These are phyloP conservation scores for Tephrocybe sp. DNA, from an alignment of 768 basidiomycete species.

Conservation along the genomic window DNA sequence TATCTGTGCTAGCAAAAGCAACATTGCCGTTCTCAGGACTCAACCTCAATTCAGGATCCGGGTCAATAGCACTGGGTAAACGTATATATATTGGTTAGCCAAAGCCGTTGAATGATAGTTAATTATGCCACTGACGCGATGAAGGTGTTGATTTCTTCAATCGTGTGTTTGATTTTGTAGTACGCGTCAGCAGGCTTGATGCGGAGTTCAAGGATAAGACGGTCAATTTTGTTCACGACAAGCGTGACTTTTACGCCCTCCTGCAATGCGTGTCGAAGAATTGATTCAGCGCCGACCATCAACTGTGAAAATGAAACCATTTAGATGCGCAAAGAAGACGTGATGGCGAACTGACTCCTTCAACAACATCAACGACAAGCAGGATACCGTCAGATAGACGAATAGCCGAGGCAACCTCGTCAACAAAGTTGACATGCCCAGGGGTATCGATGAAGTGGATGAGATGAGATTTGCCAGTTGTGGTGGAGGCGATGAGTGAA, in stretches of 20 bases:
- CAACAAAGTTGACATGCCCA: conserved; percentile 98
- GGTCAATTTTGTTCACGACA: conserved; percentile 96
- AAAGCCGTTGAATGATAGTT: neutral
- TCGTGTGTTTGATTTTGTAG: conserved; percentile 98
- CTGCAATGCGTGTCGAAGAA: conserved; percentile 86
- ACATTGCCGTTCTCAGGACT: conserved; percentile 97
- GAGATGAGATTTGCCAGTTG: conserved; percentile 88
- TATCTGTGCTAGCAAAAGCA: conserved; percentile 94
- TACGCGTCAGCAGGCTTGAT: conserved; percentile 96
- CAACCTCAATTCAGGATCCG: conserved; percentile 81
- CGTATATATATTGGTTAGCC: conserved; percentile 3
- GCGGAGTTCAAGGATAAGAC: conserved; percentile 92
- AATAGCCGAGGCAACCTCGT: conserved; percentile 88
- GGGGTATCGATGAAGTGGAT: conserved; percentile 96
- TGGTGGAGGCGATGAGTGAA: conserved; percentile 84
- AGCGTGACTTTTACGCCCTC: conserved; percentile 88
- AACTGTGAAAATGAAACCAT: conserved; percentile 43
- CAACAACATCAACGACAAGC: conserved; percentile 96
- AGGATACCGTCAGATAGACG: conserved; percentile 89
- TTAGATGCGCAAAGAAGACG: neutral
- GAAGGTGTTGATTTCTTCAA: conserved; percentile 96
- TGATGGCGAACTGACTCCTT: conserved; percentile 65
- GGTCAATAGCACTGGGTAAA: conserved; percentile 66
- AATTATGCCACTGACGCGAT: conserved; percentile 64
- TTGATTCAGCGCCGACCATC: conserved; percentile 89